These are phyloP conservation scores for Xylariaceae sp. DNA, from an alignment of 2,329 filamentous ascomycete species.

Conservation along the genomic window DNA sequence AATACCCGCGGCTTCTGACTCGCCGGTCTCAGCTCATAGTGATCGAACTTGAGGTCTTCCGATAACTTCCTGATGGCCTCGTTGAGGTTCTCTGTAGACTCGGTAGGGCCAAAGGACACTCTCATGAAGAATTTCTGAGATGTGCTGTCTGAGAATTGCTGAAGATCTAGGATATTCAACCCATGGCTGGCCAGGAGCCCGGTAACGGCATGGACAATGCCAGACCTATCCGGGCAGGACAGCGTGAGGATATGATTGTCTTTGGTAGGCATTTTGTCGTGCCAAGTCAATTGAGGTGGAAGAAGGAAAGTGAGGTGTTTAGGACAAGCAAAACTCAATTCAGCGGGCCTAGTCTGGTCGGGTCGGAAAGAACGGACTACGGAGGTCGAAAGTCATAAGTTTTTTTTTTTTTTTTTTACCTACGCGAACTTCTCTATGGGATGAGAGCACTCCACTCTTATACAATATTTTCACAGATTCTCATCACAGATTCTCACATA, in stretches of 20 bases:
- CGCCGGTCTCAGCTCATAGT: constrained; percentile 62
- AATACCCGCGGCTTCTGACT: constrained; percentile 67
- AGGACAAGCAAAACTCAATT: not conserved
- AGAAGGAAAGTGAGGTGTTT: constrained; percentile 3
- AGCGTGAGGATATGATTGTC: constrained; percentile 69
- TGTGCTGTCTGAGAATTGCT: constrained; percentile 73
- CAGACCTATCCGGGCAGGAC: constrained; percentile 77
- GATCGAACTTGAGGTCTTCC: constrained; percentile 56
- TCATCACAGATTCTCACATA: not conserved
- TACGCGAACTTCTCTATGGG: not conserved
- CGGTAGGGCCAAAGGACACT: constrained; percentile 67
- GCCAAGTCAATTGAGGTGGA: not conserved
- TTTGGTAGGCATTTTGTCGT: constrained; percentile 22
- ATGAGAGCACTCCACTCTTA: not conserved
- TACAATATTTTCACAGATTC: not conserved
- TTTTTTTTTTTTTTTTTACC: not conserved
- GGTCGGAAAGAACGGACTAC: not conserved
- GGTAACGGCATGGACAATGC: constrained; percentile 80
- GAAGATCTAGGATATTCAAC: constrained; percentile 77
- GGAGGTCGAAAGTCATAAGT: not conserved
- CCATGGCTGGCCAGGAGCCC: constrained; percentile 66
- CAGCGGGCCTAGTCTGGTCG: not conserved
- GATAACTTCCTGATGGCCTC: constrained; percentile 57
- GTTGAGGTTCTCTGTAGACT: constrained; percentile 46
- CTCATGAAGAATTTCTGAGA: constrained; percentile 82